phyloP scores from a whole-genome alignment of 1,284 basidiomycete species.

The Clitocybe nebularis region DNA sequence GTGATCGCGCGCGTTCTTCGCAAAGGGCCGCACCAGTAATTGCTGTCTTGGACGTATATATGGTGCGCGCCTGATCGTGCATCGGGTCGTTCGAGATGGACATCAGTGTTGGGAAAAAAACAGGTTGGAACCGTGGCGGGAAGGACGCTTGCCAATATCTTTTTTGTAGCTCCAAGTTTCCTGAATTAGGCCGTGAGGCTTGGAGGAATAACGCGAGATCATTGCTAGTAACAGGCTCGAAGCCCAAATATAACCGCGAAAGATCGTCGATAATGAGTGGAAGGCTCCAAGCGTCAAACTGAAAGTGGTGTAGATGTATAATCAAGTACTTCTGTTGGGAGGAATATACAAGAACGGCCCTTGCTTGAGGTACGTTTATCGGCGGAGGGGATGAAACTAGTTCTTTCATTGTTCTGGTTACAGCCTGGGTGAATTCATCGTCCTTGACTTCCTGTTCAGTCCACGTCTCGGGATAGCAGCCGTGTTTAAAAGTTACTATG shows the following conservation, averaged over 20 bases:
- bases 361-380: conserved; percentile 28
- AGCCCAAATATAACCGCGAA: conserved; percentile 29
- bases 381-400: conserved; percentile 33
- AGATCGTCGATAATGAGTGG: conserved; percentile 40
- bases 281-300: conserved; percentile 50
- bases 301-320: conserved; percentile 45
- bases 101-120: conserved; percentile 29
- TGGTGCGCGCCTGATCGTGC: conserved; percentile 7
- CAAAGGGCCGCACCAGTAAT: conserved; percentile 16
- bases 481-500: conserved; percentile 33
- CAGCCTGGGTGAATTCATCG: conserved; percentile 11
- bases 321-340: conserved; percentile 30
- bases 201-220: conserved; percentile 31
- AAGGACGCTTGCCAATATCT: conserved; percentile 38
- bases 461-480: conserved; percentile 22
- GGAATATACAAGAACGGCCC: conserved; percentile 29
- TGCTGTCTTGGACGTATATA: conserved; percentile 18
- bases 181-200: conserved; percentile 20
- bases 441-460: conserved; percentile 20
- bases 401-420: conserved; percentile 29
- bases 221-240: conserved; percentile 22
- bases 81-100: conserved; percentile 3
- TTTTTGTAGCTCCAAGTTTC: conserved; percentile 28
- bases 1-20: conserved; percentile 26
- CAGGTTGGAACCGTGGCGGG: conserved; percentile 24